These are phyloP conservation scores for Rickenella mellea DNA, from an alignment of 768 basidiomycete species.

Conservation along the genomic window DNA sequence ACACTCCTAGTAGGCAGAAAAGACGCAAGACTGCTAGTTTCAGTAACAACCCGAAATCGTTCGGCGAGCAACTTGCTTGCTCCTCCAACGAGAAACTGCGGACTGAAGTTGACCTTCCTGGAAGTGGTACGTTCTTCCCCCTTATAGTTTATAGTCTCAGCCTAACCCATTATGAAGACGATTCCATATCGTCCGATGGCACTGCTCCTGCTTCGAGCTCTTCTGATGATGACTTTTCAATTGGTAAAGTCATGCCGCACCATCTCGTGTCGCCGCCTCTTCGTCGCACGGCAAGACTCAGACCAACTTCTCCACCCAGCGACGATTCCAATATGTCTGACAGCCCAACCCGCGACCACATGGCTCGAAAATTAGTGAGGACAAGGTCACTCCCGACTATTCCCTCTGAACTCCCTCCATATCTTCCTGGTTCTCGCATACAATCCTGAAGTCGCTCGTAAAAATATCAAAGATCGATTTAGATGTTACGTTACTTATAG, in stretches of 20 bases:
- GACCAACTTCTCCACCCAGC: conserved; percentile 32
- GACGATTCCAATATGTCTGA: conserved; percentile 35
- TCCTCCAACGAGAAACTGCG: no score
- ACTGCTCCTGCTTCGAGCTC: conserved; percentile 22
- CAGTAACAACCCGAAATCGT: no score
- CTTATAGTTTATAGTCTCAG: not conserved
- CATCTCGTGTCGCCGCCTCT: conserved; percentile 55
- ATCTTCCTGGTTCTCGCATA: no score
- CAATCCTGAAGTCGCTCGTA: no score
- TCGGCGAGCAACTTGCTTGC: no score
- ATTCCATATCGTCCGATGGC: conserved; percentile 31
- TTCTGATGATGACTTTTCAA: conserved; percentile 56
- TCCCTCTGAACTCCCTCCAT: no score
- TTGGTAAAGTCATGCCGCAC: conserved; percentile 63
- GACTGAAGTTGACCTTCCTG: conserved; percentile 4
- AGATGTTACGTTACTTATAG: no score
- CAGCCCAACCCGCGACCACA: conserved; percentile 44
- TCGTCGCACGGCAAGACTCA: conserved; percentile 25
- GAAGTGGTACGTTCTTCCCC: conserved; percentile 22
- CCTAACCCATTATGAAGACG: conserved; percentile 23
- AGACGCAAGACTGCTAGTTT: no score
- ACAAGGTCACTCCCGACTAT: no score
- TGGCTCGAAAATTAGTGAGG: no score
- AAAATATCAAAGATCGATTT: no score
- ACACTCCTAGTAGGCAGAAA: no score